Evolutionary conservation across 2,329 filamentous ascomycete genomes (phyloP).

Genomic region (Purpureocillium lavendulum): DNA sequence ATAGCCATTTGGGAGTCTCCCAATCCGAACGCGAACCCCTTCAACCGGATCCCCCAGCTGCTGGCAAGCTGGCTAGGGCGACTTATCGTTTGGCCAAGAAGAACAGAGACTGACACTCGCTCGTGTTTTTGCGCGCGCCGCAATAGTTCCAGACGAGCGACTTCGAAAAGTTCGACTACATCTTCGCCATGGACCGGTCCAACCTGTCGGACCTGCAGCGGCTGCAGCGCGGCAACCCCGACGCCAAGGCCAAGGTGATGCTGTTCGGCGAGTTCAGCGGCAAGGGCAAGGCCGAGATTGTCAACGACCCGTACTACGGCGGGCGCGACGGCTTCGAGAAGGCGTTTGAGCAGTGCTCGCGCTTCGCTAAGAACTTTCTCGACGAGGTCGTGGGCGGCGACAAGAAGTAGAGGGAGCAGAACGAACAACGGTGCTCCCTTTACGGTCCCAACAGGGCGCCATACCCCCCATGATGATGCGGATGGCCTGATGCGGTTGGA

Average conservation of each 20-base stretch:
- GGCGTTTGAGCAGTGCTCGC: constrained; percentile 75
- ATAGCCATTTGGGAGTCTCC: too few species aligned
- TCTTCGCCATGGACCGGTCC: constrained; percentile 86
- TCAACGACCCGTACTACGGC: constrained; percentile 92
- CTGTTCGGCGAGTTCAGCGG: constrained; percentile 80
- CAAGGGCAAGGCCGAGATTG: constrained; percentile 54
- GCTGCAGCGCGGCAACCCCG: constrained; percentile 48
- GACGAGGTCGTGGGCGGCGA: constrained; percentile 42
- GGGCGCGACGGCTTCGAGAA: constrained; percentile 69
- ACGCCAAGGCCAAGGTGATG: constrained; percentile 58
- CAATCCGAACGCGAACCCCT: too few species aligned
- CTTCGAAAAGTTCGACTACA: constrained; percentile 81
- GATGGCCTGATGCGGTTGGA: too few species aligned
- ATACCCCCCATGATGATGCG: too few species aligned
- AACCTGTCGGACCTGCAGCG: constrained; percentile 67
- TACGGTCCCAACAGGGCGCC: too few species aligned
- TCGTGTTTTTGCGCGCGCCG: too few species aligned
- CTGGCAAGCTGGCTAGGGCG: too few species aligned
- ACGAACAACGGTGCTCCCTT: too few species aligned
- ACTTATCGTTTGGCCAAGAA: too few species aligned
- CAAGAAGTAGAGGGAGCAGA: constrained; percentile 6
- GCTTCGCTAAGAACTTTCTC: constrained; percentile 72
- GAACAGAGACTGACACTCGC: too few species aligned
- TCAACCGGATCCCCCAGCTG: too few species aligned
- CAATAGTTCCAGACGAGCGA: constrained; percentile 58